Percentiles rank a stretch among this genome's conserved stretches.
Conservation (phyloP, 2,329 filamentous ascomycete genomes). For the Penicillium thymicola region DNA sequence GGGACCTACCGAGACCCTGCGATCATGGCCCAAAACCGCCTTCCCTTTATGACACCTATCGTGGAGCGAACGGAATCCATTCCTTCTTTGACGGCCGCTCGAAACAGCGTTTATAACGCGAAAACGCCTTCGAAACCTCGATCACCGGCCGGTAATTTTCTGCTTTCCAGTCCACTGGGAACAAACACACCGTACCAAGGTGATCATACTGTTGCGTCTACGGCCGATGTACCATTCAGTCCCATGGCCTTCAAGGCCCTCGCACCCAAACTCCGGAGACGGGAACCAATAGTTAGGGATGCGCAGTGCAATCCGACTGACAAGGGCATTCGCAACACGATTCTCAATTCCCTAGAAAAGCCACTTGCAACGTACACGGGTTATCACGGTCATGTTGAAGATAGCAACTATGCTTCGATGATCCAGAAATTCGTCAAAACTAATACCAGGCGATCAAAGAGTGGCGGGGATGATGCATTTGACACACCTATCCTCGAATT, state of each 20-base stretch:
- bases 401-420: slow-evolving; percentile 65
- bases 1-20: slow-evolving; percentile 77
- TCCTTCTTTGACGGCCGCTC: slow-evolving; percentile 55
- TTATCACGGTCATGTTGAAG: slow-evolving; percentile 69
- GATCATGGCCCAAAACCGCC: slow-evolving; percentile 78
- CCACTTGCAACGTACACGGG: slow-evolving; percentile 71
- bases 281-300: slow-evolving; percentile 73
- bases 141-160: slow-evolving; percentile 39
- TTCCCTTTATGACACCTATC: slow-evolving; percentile 98
- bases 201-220: slow-evolving; percentile 38
- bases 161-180: slow-evolving; percentile 69
- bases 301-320: slow-evolving; percentile 86
- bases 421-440: slow-evolving; percentile 79
- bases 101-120: slow-evolving; percentile 58
- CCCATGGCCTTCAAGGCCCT: slow-evolving; percentile 38
- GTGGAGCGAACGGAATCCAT: slow-evolving; percentile 91
- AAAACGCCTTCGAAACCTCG: slow-evolving; percentile 72
- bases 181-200: slow-evolving; percentile 57
- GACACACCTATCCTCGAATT: slow-evolving; percentile 67
- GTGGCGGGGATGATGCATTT: slow-evolving; percentile 57
- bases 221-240: slow-evolving; percentile 37
- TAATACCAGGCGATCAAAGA: slow-evolving; percentile 50
- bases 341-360: slow-evolving; percentile 71
- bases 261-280: slow-evolving; percentile 23
- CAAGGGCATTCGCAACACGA: slow-evolving; percentile 67